These are phyloP conservation scores for Picochlorum sp. DNA, from an alignment of 139 green algal genomes.

Conservation along the genomic window DNA sequence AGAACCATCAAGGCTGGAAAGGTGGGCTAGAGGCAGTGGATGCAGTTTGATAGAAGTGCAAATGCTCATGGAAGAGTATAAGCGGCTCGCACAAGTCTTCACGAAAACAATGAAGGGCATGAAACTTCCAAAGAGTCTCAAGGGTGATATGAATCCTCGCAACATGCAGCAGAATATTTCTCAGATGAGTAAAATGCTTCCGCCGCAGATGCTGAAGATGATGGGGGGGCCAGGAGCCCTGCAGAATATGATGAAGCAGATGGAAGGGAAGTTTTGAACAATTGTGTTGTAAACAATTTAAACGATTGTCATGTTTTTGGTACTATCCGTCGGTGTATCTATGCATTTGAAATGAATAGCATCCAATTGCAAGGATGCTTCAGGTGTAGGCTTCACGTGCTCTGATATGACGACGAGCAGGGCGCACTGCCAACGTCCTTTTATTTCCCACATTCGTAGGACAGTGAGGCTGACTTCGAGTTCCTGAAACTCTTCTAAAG, in stretches of 20 bases:
- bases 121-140: constrained; percentile 78
- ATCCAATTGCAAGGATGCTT: constrained; percentile 5
- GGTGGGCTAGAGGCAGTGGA: constrained; percentile 19
- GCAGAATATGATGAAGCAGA: constrained; percentile 72
- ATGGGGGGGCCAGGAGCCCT: constrained; percentile 84
- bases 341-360: background rate
- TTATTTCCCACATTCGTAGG: background rate
- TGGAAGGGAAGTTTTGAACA: constrained; percentile 56
- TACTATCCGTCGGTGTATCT: background rate
- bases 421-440: background rate
- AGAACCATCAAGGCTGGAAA: constrained; percentile 15
- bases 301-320: background rate
- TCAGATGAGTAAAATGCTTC: constrained; percentile 81
- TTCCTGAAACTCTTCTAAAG: background rate
- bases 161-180: constrained; percentile 52
- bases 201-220: constrained; percentile 88
- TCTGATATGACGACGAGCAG: background rate
- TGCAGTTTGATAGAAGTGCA: constrained; percentile 39
- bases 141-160: constrained; percentile 62
- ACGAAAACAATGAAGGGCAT: constrained; percentile 76
- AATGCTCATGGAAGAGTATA: constrained; percentile 85
- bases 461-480: constrained; percentile 2
- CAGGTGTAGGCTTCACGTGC: constrained; percentile 2
- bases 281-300: background rate
- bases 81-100: constrained; percentile 79